Conservation (phyloP, 225 moss, liverwort and hornwort genomes). For the Pleurozium schreberi region DNA sequence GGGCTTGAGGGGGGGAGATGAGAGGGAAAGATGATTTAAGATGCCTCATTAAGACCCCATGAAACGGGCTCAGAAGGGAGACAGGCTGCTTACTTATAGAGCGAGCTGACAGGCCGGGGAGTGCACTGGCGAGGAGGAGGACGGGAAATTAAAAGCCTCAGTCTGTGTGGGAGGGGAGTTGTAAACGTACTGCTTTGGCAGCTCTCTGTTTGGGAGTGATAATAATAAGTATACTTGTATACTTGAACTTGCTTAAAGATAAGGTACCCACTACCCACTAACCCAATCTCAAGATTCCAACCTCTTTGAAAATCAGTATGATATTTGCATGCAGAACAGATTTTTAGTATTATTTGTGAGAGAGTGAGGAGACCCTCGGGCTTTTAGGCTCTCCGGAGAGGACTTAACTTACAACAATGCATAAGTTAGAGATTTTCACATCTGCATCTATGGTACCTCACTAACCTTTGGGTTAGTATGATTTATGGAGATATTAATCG, state of each 20-base stretch:
- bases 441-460: neutral
- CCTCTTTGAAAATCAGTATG: neutral
- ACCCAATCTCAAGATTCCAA: neutral
- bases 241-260: neutral
- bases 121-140: too few species aligned
- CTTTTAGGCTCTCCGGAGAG: too few species aligned
- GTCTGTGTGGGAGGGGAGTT: neutral
- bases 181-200: too few species aligned
- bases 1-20: too few species aligned
- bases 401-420: neutral
- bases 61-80: neutral
- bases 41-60: slow-evolving; percentile 14
- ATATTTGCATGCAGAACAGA: neutral
- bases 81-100: slow-evolving; percentile 14
- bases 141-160: neutral
- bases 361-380: too few species aligned
- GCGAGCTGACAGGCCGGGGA: neutral
- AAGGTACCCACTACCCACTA: too few species aligned
- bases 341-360: neutral
- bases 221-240: too few species aligned
- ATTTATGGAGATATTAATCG: neutral
- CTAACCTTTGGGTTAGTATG: neutral
- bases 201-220: too few species aligned
- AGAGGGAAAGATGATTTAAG: neutral
- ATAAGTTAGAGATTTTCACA: neutral